phyloP scores from a whole-genome alignment of 1,284 basidiomycete species.

The Cutaneotrichosporon sp. region DNA sequence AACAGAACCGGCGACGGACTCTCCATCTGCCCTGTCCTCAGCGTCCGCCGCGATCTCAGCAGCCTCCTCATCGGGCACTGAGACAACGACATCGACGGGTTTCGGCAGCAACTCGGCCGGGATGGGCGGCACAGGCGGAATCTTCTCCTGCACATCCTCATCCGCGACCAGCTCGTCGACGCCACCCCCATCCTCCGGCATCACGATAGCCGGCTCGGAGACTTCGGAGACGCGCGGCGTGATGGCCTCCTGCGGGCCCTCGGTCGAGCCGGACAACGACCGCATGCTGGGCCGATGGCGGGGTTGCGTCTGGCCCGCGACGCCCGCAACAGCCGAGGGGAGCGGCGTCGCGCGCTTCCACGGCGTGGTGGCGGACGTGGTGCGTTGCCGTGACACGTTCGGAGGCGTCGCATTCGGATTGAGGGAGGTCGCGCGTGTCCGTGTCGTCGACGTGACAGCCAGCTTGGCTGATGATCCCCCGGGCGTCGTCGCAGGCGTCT shows the following conservation, averaged over 20 bases:
- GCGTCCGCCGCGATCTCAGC: not conserved
- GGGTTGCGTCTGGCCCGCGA: not conserved
- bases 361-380: conserved; percentile 8
- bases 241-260: conserved; percentile 27
- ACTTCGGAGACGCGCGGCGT: conserved; percentile 27
- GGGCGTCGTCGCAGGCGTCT: not conserved
- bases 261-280: conserved; percentile 31
- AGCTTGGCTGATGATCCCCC: not conserved
- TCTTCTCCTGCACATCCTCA: not conserved
- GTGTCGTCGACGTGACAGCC: not conserved
- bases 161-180: not conserved
- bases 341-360: conserved; percentile 22
- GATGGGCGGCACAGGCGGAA: not conserved
- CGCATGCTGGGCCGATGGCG: conserved; percentile 16
- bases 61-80: not conserved
- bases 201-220: conserved; percentile 23
- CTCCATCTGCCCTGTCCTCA: not conserved
- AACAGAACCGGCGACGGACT: not conserved
- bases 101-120: not conserved
- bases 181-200: conserved; percentile 22
- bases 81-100: not conserved
- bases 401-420: conserved; percentile 4
- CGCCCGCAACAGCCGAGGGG: conserved; percentile 15
- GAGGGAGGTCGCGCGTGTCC: conserved; percentile 11
- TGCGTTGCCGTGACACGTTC: conserved; percentile 7